Conservation (phyloP, 768 basidiomycete species). For the Boletus edulis region DNA sequence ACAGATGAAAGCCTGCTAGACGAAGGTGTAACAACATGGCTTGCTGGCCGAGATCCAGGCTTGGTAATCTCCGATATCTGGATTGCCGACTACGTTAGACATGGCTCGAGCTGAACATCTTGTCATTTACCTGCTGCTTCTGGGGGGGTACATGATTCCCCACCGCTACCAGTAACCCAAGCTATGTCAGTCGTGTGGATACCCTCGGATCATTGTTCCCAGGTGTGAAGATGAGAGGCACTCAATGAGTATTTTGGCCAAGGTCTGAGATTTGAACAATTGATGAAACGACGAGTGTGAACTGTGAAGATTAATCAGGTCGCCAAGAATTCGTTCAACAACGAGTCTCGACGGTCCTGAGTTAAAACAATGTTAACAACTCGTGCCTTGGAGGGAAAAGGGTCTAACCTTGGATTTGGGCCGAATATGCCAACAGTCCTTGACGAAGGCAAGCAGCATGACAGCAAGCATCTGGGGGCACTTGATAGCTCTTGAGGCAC, state of each 20-base stretch:
- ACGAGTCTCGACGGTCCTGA: constrained; percentile 24
- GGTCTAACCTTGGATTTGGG: constrained; percentile 13
- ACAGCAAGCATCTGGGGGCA: constrained; percentile 73
- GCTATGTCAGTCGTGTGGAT: constrained; percentile 67
- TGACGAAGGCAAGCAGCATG: constrained; percentile 66
- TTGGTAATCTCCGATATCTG: constrained; percentile 62
- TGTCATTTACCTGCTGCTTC: constrained; percentile 60
- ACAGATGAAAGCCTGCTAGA: constrained; percentile 18
- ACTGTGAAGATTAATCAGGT: constrained; percentile 66
- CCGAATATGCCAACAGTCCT: constrained; percentile 42
- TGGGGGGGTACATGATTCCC: constrained; percentile 63
- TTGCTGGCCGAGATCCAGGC: constrained; percentile 12
- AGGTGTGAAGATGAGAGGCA: constrained; percentile 53
- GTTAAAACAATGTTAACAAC: neutral
- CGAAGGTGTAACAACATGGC: neutral
- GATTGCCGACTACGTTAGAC: neutral
- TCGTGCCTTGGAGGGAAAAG: neutral
- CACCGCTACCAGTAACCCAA: constrained; percentile 65
- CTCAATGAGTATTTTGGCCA: constrained; percentile 64
- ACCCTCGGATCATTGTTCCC: constrained; percentile 26
- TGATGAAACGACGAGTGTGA: constrained; percentile 65
- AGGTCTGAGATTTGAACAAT: constrained; percentile 69
- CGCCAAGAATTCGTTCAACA: constrained; percentile 48
- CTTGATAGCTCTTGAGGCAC: constrained; percentile 32
- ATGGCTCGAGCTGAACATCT: neutral